A percentile compares a stretch with the other conserved stretches of the same genome.
phyloP scores from a whole-genome alignment of 2,329 filamentous ascomycete genomes.

The Exophiala sideris region DNA sequence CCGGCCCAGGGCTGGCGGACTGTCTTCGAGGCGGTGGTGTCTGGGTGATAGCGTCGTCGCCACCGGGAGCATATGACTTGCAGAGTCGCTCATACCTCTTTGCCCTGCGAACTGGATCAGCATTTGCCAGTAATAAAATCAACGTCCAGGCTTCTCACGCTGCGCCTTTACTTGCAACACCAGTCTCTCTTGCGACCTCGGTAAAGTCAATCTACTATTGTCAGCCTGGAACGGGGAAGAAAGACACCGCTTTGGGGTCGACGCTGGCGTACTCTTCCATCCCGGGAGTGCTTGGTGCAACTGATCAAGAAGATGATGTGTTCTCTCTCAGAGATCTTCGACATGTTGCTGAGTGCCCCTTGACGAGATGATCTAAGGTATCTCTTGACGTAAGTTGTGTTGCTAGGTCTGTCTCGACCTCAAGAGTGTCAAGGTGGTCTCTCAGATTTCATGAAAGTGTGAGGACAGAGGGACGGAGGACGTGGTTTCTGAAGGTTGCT shows the following conservation, averaged over 20 bases:
- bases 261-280: slow-evolving; percentile 54
- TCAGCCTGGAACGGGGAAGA: slow-evolving; percentile 1
- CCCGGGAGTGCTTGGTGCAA: slow-evolving; percentile 60
- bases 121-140: background rate
- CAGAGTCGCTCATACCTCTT: slow-evolving; percentile 67
- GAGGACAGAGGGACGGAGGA: too few species aligned
- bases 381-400: background rate
- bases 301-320: slow-evolving; percentile 65
- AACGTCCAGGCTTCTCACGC: slow-evolving; percentile 55
- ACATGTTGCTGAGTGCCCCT: background rate
- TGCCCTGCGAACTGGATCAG: slow-evolving; percentile 44
- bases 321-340: slow-evolving; percentile 31
- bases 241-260: background rate
- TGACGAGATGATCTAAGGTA: background rate
- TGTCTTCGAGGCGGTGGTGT: too few species aligned
- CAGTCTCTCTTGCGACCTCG: slow-evolving; percentile 61
- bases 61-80: slow-evolving; percentile 45
- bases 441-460: too few species aligned
- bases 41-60: too few species aligned
- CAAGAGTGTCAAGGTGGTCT: too few species aligned
- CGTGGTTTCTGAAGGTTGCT: too few species aligned
- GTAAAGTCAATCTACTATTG: slow-evolving; percentile 59
- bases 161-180: slow-evolving; percentile 63
- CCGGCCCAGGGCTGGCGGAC: too few species aligned
- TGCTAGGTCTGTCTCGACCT: too few species aligned